A percentile compares a stretch with the other conserved stretches of the same genome.
Conservation (phyloP, 495 filamentous ascomycete species). For the Penicillium mononematosum region DNA sequence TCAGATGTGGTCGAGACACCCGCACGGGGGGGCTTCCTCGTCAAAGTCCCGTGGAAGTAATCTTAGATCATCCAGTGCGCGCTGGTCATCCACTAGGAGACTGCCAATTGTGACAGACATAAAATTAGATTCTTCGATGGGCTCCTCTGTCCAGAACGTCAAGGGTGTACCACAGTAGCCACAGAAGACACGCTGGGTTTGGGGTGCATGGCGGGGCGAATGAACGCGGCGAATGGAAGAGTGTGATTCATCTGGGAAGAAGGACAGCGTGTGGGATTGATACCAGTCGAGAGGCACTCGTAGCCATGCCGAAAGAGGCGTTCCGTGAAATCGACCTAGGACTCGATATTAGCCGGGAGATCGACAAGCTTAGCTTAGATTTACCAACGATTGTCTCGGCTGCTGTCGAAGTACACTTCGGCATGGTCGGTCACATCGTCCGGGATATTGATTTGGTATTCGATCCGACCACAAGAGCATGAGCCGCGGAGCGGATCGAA, state of each 20-base stretch:
- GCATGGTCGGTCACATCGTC: constrained; percentile 51
- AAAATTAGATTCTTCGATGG: constrained; percentile 64
- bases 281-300: constrained; percentile 77
- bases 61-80: constrained; percentile 64
- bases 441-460: constrained; percentile 72
- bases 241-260: constrained; percentile 76
- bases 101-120: constrained; percentile 75
- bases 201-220: constrained; percentile 56
- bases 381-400: constrained; percentile 61
- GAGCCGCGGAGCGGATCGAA: constrained; percentile 62
- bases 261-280: constrained; percentile 65
- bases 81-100: constrained; percentile 63
- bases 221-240: constrained; percentile 68
- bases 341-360: constrained; percentile 12
- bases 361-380: constrained; percentile 6
- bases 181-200: constrained; percentile 75
- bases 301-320: constrained; percentile 74
- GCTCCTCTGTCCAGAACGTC: constrained; percentile 74
- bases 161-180: constrained; percentile 85
- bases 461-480: constrained; percentile 83
- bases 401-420: constrained; percentile 68
- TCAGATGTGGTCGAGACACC: constrained; percentile 13
- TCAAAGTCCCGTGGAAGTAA: constrained; percentile 54
- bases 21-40: constrained; percentile 36
- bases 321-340: constrained; percentile 62